Evolutionary conservation across 2,329 filamentous ascomycete species (phyloP).

Genomic region (Hypoxylon sp.): DNA sequence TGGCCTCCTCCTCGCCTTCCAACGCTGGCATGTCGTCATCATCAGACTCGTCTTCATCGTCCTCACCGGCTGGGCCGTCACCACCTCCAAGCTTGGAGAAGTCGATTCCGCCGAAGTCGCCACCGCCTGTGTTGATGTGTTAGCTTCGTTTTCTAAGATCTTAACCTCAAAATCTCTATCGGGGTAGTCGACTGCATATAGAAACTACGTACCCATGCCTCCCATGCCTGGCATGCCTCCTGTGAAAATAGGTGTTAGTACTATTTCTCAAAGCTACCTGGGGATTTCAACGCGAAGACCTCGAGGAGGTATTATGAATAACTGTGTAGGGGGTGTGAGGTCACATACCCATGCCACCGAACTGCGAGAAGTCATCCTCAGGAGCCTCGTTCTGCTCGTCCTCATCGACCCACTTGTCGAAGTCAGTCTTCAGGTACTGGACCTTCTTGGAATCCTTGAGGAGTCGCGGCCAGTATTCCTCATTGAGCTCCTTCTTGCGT

Average conservation of each 20-base stretch:
- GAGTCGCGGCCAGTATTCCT: constrained; percentile 95
- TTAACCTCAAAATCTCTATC: neutral
- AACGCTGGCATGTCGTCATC: constrained; percentile 88
- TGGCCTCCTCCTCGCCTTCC: constrained; percentile 69
- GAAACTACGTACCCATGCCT: constrained; percentile 55
- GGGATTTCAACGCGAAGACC: neutral
- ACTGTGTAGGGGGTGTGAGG: constrained; percentile 3
- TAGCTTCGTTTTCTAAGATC: constrained; percentile 31
- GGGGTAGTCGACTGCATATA: neutral
- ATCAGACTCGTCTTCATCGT: constrained; percentile 69
- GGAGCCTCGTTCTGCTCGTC: constrained; percentile 94
- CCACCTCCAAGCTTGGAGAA: constrained; percentile 89
- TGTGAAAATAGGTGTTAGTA: constrained; percentile 48
- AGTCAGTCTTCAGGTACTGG: constrained; percentile 98
- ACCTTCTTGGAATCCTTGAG: constrained; percentile 90
- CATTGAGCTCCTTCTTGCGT: constrained; percentile 95
- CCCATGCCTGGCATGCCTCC: constrained; percentile 64
- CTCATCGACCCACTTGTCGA: constrained; percentile 99
- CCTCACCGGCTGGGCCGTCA: constrained; percentile 59
- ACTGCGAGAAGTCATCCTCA: constrained; percentile 82
- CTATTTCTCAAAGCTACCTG: constrained; percentile 2
- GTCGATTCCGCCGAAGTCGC: constrained; percentile 88
- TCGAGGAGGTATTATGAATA: neutral
- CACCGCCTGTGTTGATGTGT: constrained; percentile 56
- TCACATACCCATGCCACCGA: constrained; percentile 73